Percentiles rank a stretch among this genome's conserved stretches.
Evolutionary conservation across 2,329 filamentous ascomycete species (phyloP).

Genomic region (Didymella arachidicola): DNA sequence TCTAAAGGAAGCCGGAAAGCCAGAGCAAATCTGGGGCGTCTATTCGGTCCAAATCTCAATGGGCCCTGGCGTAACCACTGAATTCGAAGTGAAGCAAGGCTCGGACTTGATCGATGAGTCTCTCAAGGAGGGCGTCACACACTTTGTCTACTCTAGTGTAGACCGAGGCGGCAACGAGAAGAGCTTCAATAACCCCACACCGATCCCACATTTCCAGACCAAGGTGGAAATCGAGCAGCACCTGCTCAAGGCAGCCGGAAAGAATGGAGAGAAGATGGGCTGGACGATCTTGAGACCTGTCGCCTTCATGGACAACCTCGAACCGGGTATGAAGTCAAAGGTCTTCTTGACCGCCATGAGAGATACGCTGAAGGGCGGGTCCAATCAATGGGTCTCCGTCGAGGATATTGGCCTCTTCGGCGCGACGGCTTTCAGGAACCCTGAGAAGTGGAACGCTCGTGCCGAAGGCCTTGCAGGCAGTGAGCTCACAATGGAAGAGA

Average conservation of each 20-base stretch:
- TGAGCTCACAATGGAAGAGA: conserved; percentile 58
- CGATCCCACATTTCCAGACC: conserved; percentile 67
- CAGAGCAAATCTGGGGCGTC: conserved; percentile 63
- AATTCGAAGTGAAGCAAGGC: conserved; percentile 63
- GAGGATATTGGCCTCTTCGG: conserved; percentile 63
- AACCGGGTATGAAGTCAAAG: conserved; percentile 57
- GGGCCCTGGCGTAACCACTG: conserved; percentile 53
- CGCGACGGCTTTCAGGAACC: conserved; percentile 58
- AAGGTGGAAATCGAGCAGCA: conserved; percentile 70
- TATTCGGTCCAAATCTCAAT: conserved; percentile 66
- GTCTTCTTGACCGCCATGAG: conserved; percentile 58
- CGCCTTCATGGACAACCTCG: conserved; percentile 69
- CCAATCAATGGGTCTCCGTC: conserved; percentile 51
- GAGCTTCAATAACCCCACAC: conserved; percentile 56
- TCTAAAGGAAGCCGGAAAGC: conserved; percentile 44
- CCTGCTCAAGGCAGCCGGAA: conserved; percentile 58
- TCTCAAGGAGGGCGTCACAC: conserved; percentile 62
- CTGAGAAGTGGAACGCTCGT: conserved; percentile 55
- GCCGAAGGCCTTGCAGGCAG: conserved; percentile 62
- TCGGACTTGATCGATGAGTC: conserved; percentile 66
- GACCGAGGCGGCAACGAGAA: conserved; percentile 67
- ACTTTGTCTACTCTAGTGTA: conserved; percentile 70
- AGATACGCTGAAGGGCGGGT: conserved; percentile 52
- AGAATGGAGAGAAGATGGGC: conserved; percentile 57
- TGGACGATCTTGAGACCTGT: conserved; percentile 70